Evolutionary conservation across 257 asterid species (phyloP), one percentile per base, ranked within the genome.

Genomic region (Hygrophila difformis): DNA sequence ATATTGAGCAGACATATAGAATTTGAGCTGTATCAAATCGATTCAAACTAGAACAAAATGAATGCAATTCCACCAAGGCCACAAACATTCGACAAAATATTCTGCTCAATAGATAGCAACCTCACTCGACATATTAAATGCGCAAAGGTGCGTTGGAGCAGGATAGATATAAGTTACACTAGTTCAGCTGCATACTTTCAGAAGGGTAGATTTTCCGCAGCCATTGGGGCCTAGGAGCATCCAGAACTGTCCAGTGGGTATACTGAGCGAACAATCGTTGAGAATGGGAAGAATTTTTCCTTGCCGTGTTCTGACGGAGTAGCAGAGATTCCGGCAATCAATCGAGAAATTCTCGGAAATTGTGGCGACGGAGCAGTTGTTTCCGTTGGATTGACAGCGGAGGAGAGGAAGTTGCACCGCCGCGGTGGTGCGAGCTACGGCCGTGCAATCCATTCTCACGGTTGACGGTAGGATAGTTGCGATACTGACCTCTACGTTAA

Each of bases 191-290:
- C 6, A 16, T 67, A 81, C 97, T 54, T 84, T 88, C 29, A 88
- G 78, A 20, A 88, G 91, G n/a, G 97, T 88, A 15, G 94, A 84
- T 72, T 88, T 88, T 47, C 97, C 97, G 43, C 82, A 88, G 31
- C 95, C 97, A 61, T 87, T 87, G 50, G 93, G 95, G 49, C 95
- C 97, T 17, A 87, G 93, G 57, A 88, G 94, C 97, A 88, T 88
- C 94, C 97, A 88, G 18, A 88, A 75, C 74, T 84, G 89, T 20
- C 97, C 95, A 28, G 87, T 54, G 18, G 97, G 95, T 55, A 87
- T 69, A 60, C 56, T 49, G 38, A 87, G 63, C 15, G 92, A 78
- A 62, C 97, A 87, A 58, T 81, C 84, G 14, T 75, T 75, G 44
- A 87, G 82, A 55, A 87, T 77, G n/a, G 84, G 81, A 16, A 73